Evolutionary conservation across 2,329 filamentous ascomycete species (phyloP).

Genomic region (Pyricularia pennisetigena): DNA sequence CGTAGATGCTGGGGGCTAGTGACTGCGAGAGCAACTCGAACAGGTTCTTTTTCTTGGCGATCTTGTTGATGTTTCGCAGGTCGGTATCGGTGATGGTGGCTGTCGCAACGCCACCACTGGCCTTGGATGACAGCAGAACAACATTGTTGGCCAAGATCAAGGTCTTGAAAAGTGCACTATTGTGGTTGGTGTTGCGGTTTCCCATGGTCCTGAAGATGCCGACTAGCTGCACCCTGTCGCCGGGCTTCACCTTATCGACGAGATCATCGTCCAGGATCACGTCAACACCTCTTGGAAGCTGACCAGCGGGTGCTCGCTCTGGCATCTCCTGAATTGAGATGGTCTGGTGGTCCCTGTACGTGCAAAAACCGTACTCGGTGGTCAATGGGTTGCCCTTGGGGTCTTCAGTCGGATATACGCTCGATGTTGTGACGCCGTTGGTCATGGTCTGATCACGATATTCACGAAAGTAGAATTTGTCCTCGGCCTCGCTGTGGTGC

Average conservation of each 20-base stretch:
- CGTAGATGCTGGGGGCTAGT: conserved; percentile 90
- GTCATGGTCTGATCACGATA: conserved; percentile 98
- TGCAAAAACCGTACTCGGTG: conserved; percentile 94
- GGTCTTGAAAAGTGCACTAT: conserved; percentile 91
- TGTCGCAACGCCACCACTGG: conserved; percentile 85
- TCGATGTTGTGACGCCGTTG: conserved; percentile 77
- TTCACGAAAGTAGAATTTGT: conserved; percentile 79
- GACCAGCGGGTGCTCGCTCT: conserved; percentile 87
- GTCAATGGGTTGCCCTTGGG: conserved; percentile 84
- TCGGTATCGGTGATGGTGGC: conserved; percentile 92
- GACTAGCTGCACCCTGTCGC: conserved; percentile 93
- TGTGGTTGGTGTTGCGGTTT: conserved; percentile 84
- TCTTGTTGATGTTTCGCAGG: conserved; percentile 97
- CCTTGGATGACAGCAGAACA: conserved; percentile 90
- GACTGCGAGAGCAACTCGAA: conserved; percentile 92
- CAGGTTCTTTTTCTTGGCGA: conserved; percentile 87
- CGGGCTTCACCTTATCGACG: conserved; percentile 89
- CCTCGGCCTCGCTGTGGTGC: conserved; percentile 83
- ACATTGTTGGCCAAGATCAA: conserved; percentile 90
- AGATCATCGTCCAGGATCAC: conserved; percentile 95
- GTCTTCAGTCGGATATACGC: conserved; percentile 90
- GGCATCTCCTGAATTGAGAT: conserved; percentile 99
- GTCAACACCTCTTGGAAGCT: conserved; percentile 90
- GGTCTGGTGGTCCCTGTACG: conserved; percentile 92
- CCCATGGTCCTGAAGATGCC: conserved; percentile 90